A percentile compares a stretch with the other conserved stretches of the same genome.
These are phyloP conservation scores for Ophiobolus disseminans DNA, from an alignment of 2,329 filamentous ascomycete genomes.

Conservation along the genomic window DNA sequence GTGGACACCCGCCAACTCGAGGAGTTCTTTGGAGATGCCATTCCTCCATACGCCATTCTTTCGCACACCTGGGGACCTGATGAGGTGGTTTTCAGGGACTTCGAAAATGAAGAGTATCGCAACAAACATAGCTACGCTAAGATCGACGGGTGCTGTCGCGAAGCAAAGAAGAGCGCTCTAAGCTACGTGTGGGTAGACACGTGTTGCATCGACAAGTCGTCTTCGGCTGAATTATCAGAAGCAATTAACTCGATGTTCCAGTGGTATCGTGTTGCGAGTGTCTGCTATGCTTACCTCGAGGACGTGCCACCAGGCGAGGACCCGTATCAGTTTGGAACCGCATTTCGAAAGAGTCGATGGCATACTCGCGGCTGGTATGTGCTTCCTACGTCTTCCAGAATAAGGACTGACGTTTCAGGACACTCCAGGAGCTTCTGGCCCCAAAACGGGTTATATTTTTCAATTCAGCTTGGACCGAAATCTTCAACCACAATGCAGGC, in stretches of 20 bases:
- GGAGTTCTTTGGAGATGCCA: no score
- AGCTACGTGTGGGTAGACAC: slow-evolving; percentile 7
- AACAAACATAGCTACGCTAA: background rate
- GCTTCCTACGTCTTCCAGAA: no score
- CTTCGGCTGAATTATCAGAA: slow-evolving; percentile 2
- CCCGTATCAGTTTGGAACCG: no score
- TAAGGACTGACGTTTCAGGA: no score
- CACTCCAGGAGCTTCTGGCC: background rate
- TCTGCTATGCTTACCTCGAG: slow-evolving; percentile 6
- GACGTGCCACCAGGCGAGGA: background rate
- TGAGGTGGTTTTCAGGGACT: slow-evolving; percentile 2
- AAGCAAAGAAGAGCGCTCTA: background rate
- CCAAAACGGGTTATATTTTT: background rate
- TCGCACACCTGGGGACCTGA: slow-evolving; percentile 8
- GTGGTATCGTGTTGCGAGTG: background rate
- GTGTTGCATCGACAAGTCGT: slow-evolving; percentile 10
- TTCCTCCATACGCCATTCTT: slow-evolving; percentile 8
- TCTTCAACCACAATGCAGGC: no score
- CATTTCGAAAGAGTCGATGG: background rate
- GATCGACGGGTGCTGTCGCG: slow-evolving; percentile 3
- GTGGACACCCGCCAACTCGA: no score
- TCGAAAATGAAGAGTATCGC: background rate
- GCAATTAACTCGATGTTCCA: slow-evolving; percentile 7
- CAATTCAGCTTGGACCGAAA: background rate
- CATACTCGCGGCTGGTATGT: slow-evolving; percentile 6